These are phyloP conservation scores for Cladobotryum protrusum DNA, from an alignment of 2,329 filamentous ascomycete species.

Conservation along the genomic window DNA sequence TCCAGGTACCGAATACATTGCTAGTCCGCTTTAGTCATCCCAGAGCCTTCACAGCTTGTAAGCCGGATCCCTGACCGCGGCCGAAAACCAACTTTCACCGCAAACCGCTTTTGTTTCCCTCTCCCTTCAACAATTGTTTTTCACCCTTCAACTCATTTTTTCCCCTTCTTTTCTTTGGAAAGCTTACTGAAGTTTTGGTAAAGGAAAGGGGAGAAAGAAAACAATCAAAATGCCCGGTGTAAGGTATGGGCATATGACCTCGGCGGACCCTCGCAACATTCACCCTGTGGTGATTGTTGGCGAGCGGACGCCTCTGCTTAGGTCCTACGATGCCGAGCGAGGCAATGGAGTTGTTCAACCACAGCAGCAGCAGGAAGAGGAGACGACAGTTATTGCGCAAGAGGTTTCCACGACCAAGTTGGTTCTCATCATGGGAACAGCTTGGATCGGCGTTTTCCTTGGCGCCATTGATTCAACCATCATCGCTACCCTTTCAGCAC, in stretches of 20 bases:
- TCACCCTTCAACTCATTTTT: neutral
- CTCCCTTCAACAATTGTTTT: neutral
- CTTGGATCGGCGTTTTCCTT: slow-evolving; percentile 57
- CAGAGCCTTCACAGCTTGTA: too few species aligned
- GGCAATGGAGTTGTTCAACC: neutral
- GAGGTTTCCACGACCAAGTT: slow-evolving; percentile 44
- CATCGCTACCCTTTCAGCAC: slow-evolving; percentile 76
- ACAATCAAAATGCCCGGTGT: slow-evolving; percentile 5
- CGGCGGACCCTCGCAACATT: neutral
- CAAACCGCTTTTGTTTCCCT: neutral
- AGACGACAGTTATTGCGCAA: slow-evolving; percentile 42
- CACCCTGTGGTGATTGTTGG: slow-evolving; percentile 8
- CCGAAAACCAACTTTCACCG: neutral
- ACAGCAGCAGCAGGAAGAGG: slow-evolving; percentile 27
- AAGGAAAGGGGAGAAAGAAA: too few species aligned
- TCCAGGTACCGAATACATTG: too few species aligned
- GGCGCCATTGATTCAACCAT: slow-evolving; percentile 70
- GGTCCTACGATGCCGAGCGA: slow-evolving; percentile 10
- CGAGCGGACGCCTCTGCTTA: slow-evolving; percentile 24
- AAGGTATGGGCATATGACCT: neutral
- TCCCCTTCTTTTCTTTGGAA: too few species aligned
- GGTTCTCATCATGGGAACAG: slow-evolving; percentile 47
- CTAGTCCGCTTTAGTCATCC: too few species aligned
- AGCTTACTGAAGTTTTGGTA: too few species aligned
- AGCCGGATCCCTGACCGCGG: too few species aligned